These are phyloP conservation scores for Xerophyta viscosa DNA, from an alignment of 106 monocot species.

Conservation along the genomic window DNA sequence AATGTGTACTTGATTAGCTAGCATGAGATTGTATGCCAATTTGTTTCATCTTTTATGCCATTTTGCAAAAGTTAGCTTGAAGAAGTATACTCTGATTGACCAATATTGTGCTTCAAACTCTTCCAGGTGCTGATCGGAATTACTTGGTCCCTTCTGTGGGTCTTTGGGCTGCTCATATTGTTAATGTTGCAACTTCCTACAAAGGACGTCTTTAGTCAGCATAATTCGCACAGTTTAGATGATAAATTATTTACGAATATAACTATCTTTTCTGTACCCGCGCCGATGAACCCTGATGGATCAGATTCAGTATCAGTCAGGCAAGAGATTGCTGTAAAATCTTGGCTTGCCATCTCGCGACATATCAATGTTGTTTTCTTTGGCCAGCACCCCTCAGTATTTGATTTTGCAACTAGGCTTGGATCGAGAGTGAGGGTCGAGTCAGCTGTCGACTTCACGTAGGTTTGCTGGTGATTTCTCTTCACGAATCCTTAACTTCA, in stretches of 20 bases:
- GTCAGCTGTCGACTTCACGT: conserved; percentile 73
- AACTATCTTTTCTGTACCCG: conserved; percentile 63
- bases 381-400: conserved; percentile 39
- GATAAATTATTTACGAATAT: conserved; percentile 17
- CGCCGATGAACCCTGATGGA: conserved; percentile 14
- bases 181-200: too few species aligned
- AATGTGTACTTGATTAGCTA: too few species aligned
- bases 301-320: conserved; percentile 12
- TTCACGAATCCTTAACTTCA: too few species aligned
- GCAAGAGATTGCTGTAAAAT: conserved; percentile 74
- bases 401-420: conserved; percentile 30
- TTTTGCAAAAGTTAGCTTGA: too few species aligned
- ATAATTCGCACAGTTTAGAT: neutral
- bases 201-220: neutral
- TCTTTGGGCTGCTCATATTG: too few species aligned
- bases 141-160: too few species aligned
- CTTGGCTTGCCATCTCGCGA: conserved; percentile 65
- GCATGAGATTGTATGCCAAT: too few species aligned
- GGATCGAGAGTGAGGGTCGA: conserved; percentile 66
- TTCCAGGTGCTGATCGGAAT: too few species aligned
- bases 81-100: too few species aligned
- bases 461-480: conserved; percentile 9
- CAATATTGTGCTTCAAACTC: too few species aligned
- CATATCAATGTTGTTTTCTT: conserved; percentile 65
- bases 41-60: too few species aligned